Evolutionary conservation across 2,329 filamentous ascomycete species (phyloP).

Genomic region (Fusarium sp.): DNA sequence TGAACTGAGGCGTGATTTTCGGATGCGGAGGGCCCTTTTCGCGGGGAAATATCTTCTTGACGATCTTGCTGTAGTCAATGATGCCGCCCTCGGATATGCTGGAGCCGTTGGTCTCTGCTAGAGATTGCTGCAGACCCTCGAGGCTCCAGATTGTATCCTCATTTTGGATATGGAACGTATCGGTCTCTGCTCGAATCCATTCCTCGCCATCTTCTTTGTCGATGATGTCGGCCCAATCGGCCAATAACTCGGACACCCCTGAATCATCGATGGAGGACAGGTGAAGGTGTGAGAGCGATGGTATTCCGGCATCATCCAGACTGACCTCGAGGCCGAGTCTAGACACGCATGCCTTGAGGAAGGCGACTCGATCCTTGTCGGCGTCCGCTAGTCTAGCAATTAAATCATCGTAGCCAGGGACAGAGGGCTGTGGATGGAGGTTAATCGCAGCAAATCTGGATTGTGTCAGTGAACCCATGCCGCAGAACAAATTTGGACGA

Average conservation of each 20-base stretch:
- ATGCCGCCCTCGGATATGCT: conserved; percentile 64
- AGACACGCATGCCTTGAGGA: conserved; percentile 83
- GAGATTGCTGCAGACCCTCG: conserved; percentile 67
- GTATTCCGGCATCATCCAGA: conserved; percentile 77
- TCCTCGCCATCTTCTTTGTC: conserved; percentile 76
- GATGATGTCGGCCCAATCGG: conserved; percentile 77
- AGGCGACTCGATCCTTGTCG: conserved; percentile 79
- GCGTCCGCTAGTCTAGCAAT: conserved; percentile 78
- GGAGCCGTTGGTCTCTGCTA: conserved; percentile 55
- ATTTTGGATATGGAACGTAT: conserved; percentile 85
- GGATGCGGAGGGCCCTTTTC: conserved; percentile 76
- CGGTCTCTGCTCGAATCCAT: conserved; percentile 84
- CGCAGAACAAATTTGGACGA: background rate
- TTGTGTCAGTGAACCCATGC: background rate
- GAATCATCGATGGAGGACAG: conserved; percentile 78
- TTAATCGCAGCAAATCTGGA: conserved; percentile 86
- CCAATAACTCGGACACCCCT: conserved; percentile 78
- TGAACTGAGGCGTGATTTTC: conserved; percentile 87
- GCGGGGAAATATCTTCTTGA: conserved; percentile 83
- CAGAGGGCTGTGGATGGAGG: conserved; percentile 76
- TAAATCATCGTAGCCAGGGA: conserved; percentile 79
- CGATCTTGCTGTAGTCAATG: conserved; percentile 80
- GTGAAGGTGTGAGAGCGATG: conserved; percentile 86
- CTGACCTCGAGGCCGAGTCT: conserved; percentile 89
- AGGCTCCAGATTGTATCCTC: conserved; percentile 74